These are phyloP conservation scores for Elongisporangium prolatum DNA, from an alignment of 352 stramenopile genomes.

Conservation along the genomic window DNA sequence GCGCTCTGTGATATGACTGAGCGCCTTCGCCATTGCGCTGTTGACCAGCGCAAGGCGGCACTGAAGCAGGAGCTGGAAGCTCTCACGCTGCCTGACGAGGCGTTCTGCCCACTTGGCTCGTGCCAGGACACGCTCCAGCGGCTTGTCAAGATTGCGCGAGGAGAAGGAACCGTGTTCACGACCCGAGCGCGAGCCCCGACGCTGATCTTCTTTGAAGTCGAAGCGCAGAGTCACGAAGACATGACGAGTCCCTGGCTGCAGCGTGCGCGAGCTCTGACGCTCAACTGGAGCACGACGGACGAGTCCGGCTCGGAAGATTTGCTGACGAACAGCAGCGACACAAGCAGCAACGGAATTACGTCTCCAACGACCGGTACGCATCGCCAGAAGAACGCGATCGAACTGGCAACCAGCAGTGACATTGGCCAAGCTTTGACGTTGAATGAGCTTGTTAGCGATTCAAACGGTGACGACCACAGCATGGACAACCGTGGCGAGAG, in stretches of 20 bases:
- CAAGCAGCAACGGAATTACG: not conserved
- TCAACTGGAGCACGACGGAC: slow-evolving; percentile 6
- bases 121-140: slow-evolving; percentile 59
- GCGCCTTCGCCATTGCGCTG: slow-evolving; percentile 48
- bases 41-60: slow-evolving; percentile 52
- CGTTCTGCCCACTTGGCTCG: slow-evolving; percentile 66
- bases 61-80: slow-evolving; percentile 56
- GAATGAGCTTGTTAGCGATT: slow-evolving; percentile 35
- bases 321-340: not conserved
- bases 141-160: slow-evolving; percentile 54
- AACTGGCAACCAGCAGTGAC: slow-evolving; percentile 68
- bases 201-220: slow-evolving; percentile 83
- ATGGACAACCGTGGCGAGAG: not conserved
- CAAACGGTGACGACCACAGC: slow-evolving; percentile 4
- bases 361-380: not conserved
- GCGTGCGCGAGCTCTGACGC: slow-evolving; percentile 31
- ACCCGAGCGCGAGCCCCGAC: slow-evolving; percentile 80
- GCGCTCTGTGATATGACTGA: slow-evolving; percentile 77
- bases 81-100: slow-evolving; percentile 45
- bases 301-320: not conserved
- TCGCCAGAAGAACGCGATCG: slow-evolving; percentile 41
- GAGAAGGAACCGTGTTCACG: slow-evolving; percentile 84
- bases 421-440: slow-evolving; percentile 64
- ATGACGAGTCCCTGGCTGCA: slow-evolving; percentile 56
- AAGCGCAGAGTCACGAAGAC: slow-evolving; percentile 28